Conservation (phyloP, 2,329 filamentous ascomycete species). For the Clonostachys solani region DNA sequence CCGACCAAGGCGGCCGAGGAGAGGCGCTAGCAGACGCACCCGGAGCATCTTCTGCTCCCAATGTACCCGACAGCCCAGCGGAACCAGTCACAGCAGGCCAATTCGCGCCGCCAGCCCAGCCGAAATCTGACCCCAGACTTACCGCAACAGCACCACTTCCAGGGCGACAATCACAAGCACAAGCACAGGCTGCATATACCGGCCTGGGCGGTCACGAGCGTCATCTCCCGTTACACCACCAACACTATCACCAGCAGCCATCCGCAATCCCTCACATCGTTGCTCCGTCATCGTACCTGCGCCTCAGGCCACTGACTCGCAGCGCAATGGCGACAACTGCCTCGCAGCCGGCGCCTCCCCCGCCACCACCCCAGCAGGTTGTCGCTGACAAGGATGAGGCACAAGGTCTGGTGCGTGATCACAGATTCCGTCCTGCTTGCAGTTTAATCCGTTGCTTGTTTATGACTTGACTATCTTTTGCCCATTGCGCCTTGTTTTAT, state of each 20-base stretch:
- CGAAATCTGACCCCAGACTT: background rate
- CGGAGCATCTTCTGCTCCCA: too few relatives aligned
- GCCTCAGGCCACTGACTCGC: constrained; percentile 26
- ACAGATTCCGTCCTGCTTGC: too few relatives aligned
- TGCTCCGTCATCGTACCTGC: constrained; percentile 56
- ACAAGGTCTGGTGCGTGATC: constrained; percentile 65
- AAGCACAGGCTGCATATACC: background rate
- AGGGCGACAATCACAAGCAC: background rate
- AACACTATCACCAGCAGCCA: constrained; percentile 1
- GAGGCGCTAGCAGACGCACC: too few relatives aligned
- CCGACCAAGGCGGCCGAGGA: too few relatives aligned
- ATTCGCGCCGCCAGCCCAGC: too few relatives aligned
- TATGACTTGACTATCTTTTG: background rate
- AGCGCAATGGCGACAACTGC: constrained; percentile 23
- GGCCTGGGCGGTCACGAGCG: constrained; percentile 4
- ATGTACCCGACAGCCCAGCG: too few relatives aligned
- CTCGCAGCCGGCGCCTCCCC: constrained; percentile 2
- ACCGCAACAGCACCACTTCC: constrained; percentile 1
- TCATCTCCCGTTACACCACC: background rate
- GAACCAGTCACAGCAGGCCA: too few relatives aligned
- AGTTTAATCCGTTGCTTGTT: background rate
- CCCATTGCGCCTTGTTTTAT: background rate
- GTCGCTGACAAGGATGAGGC: constrained; percentile 72
- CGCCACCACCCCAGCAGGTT: constrained; percentile 32
- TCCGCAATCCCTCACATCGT: constrained; percentile 47